phyloP scores from a whole-genome alignment of 2,329 filamentous ascomycete species.

The Clarireedia paspali region DNA sequence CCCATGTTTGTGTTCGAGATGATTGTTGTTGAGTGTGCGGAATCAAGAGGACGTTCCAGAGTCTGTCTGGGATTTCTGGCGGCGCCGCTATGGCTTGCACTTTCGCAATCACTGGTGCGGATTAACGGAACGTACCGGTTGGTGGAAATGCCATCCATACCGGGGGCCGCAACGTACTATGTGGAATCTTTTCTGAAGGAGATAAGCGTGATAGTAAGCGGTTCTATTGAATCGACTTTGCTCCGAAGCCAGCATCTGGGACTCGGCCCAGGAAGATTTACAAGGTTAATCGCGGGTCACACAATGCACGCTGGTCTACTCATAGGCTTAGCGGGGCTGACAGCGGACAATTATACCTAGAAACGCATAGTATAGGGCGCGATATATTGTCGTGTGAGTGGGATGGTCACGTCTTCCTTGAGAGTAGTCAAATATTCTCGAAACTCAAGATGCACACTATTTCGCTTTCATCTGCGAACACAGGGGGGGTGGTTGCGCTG shows the following conservation, averaged over 20 bases:
- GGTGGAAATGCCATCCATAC: neutral
- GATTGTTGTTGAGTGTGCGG: neutral
- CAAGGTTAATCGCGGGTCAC: neutral
- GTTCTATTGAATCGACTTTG: constrained; percentile 36
- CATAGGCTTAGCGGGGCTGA: no score
- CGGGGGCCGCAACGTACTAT: neutral
- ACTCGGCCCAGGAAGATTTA: constrained; percentile 43
- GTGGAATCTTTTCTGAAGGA: constrained; percentile 43
- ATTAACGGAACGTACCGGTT: neutral
- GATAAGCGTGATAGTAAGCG: constrained; percentile 51
- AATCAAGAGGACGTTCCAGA: constrained; percentile 11
- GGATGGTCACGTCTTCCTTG: constrained; percentile 44
- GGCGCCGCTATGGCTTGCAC: no score
- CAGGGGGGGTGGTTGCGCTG: neutral
- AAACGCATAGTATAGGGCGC: neutral
- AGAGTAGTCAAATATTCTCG: constrained; percentile 12
- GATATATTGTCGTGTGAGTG: constrained; percentile 28
- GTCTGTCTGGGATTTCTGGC: constrained; percentile 11
- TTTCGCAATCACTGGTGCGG: no score
- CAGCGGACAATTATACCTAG: no score
- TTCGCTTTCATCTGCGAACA: neutral
- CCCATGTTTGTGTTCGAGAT: constrained; percentile 13
- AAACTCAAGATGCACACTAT: neutral
- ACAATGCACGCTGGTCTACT: no score
- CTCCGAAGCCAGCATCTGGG: constrained; percentile 50